These are phyloP conservation scores for Annulohypoxylon maeteangense DNA, from an alignment of 495 filamentous ascomycete species.

Conservation along the genomic window DNA sequence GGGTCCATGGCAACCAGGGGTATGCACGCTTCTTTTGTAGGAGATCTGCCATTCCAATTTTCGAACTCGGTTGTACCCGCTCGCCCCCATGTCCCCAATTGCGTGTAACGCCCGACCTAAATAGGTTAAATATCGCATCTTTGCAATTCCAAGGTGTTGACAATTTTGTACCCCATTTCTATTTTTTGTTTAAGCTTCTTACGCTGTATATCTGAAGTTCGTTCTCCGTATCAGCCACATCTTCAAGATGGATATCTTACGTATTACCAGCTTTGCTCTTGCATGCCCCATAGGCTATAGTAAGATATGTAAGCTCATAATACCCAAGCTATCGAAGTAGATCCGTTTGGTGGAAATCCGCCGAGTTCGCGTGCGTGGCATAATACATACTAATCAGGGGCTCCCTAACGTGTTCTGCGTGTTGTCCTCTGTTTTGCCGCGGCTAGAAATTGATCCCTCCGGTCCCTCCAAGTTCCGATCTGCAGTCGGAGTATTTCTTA, in stretches of 20 bases:
- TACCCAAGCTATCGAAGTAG: background rate
- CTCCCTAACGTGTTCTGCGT: background rate
- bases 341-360: slow-evolving; percentile 3
- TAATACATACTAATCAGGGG: slow-evolving; percentile 4
- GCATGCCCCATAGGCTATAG: slow-evolving; percentile 5
- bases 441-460: background rate
- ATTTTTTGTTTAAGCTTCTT: background rate
- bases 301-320: background rate
- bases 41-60: background rate
- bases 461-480: background rate
- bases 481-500: slow-evolving; percentile 6
- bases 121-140: background rate
- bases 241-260: background rate
- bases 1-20: background rate
- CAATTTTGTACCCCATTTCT: background rate
- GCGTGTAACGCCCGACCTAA: slow-evolving; percentile 1
- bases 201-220: background rate
- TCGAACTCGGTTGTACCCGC: background rate
- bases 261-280: background rate
- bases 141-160: background rate
- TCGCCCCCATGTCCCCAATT: background rate
- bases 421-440: background rate
- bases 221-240: background rate
- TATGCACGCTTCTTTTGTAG: background rate
- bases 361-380: slow-evolving; percentile 7